Percentiles rank a stretch among this genome's conserved stretches.
Conservation (phyloP, 306 rosid species). For the Dalbergia cultrata region DNA sequence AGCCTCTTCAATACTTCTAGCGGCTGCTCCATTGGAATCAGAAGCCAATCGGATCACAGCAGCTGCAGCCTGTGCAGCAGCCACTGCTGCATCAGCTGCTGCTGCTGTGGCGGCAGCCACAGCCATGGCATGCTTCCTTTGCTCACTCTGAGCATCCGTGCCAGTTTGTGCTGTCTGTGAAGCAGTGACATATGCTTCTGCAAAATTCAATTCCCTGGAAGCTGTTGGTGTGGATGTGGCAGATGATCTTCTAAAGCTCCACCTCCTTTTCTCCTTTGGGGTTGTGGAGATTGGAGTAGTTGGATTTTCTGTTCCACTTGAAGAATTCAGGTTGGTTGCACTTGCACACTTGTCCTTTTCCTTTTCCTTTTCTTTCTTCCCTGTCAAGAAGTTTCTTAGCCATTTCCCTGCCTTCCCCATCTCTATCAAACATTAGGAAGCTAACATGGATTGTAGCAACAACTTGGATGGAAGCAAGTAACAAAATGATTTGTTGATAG, state of each 20-base stretch:
- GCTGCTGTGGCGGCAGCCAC: constrained; percentile 73
- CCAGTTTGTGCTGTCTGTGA: constrained; percentile 46
- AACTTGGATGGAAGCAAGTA: constrained; percentile 58
- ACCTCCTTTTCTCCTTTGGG: constrained; percentile 82
- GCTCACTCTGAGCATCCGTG: constrained; percentile 61
- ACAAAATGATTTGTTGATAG: constrained; percentile 46
- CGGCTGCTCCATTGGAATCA: constrained; percentile 50
- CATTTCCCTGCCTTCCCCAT: constrained; percentile 93
- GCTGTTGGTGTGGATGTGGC: constrained; percentile 58
- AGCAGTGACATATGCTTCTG: constrained; percentile 47
- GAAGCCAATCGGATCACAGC: constrained; percentile 64
- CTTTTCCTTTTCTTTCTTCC: constrained; percentile 73
- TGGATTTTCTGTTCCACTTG: constrained; percentile 59
- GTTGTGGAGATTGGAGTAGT: constrained; percentile 63
- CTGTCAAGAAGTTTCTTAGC: constrained; percentile 74
- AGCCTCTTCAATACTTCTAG: constrained; percentile 56
- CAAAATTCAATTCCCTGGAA: constrained; percentile 57
- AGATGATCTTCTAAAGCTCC: constrained; percentile 93
- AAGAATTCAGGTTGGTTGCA: constrained; percentile 46
- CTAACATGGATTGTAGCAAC: constrained; percentile 46
- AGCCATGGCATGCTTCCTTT: constrained; percentile 75
- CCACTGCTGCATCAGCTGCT: constrained; percentile 70
- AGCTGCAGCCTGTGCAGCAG: constrained; percentile 81
- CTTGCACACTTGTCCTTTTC: constrained; percentile 51
- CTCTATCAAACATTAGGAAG: constrained; percentile 49